Evolutionary conservation across 352 stramenopile genomes (phyloP).

Genomic region (Blastocystis sp.): DNA sequence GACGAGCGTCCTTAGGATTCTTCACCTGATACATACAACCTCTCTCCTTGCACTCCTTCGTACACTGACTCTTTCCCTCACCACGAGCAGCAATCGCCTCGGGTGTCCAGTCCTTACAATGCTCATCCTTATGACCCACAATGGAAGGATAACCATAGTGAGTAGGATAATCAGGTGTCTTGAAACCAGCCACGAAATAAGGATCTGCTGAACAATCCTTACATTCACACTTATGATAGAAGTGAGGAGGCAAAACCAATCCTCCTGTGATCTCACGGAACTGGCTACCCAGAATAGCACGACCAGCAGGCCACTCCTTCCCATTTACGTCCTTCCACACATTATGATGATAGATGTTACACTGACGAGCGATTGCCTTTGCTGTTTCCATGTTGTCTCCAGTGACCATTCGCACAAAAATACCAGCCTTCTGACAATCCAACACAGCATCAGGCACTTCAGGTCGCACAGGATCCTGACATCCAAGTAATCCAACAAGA

Average conservation of each 20-base stretch:
- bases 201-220: slow-evolving; percentile 77
- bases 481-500: slow-evolving; percentile 87
- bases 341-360: slow-evolving; percentile 82
- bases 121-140: slow-evolving; percentile 26
- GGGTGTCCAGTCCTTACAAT: slow-evolving; percentile 39
- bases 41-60: slow-evolving; percentile 55
- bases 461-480: slow-evolving; percentile 88
- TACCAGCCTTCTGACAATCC: slow-evolving; percentile 88
- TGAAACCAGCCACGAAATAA: slow-evolving; percentile 75
- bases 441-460: slow-evolving; percentile 88
- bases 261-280: slow-evolving; percentile 79
- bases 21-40: slow-evolving; percentile 53
- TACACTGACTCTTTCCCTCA: slow-evolving; percentile 15
- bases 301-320: slow-evolving; percentile 70
- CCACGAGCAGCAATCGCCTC: slow-evolving; percentile 2
- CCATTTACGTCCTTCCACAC: slow-evolving; percentile 65
- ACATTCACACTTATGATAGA: slow-evolving; percentile 65
- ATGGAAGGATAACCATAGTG: slow-evolving; percentile 56
- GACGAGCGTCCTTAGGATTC: slow-evolving; percentile 30
- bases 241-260: slow-evolving; percentile 43
- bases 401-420: slow-evolving; percentile 98
- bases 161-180: slow-evolving; percentile 70
- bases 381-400: slow-evolving; percentile 97
- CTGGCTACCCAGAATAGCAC: slow-evolving; percentile 84
- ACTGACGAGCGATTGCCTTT: slow-evolving; percentile 89